phyloP scores from a whole-genome alignment of 1,284 basidiomycete species.

The Austropuccinia psidii region DNA sequence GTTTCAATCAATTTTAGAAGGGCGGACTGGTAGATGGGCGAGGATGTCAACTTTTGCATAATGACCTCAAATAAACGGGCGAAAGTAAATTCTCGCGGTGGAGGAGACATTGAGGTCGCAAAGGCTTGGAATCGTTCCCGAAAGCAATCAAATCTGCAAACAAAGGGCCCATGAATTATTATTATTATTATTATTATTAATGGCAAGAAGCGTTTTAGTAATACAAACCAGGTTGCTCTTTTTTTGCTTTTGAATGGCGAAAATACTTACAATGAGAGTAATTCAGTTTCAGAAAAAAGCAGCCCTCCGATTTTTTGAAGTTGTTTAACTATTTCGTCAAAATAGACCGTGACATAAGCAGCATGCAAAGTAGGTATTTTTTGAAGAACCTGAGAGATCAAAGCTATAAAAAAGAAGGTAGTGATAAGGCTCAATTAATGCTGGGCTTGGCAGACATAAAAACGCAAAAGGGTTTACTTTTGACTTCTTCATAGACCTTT shows the following conservation, averaged over 20 bases:
- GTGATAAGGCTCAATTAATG: neutral
- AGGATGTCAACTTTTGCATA: conserved; percentile 18
- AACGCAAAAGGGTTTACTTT: conserved; percentile 1
- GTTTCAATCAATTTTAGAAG: conserved; percentile 21
- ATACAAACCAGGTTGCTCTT: neutral
- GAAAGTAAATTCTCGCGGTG: neutral
- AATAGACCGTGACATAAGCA: conserved; percentile 25
- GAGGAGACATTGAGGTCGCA: neutral
- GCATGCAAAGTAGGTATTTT: conserved; percentile 21
- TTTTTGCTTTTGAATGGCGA: neutral
- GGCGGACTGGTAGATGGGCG: conserved; percentile 30
- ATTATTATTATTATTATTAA: neutral
- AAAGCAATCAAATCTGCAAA: neutral
- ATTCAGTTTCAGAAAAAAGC: conserved; percentile 20
- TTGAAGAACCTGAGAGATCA: conserved; percentile 11
- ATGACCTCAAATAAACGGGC: neutral
- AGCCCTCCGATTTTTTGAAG: conserved; percentile 21
- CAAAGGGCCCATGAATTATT: neutral
- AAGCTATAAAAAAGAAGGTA: neutral
- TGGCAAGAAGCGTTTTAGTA: neutral
- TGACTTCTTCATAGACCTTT: conserved; percentile 5
- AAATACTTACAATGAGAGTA: conserved; percentile 4
- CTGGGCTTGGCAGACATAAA: neutral
- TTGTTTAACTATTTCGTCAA: conserved; percentile 26
- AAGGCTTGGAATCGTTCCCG: neutral